Evolutionary conservation across 805 yeast genomes (phyloP).

Genomic region (Isabelozyma pseudorhagii): DNA sequence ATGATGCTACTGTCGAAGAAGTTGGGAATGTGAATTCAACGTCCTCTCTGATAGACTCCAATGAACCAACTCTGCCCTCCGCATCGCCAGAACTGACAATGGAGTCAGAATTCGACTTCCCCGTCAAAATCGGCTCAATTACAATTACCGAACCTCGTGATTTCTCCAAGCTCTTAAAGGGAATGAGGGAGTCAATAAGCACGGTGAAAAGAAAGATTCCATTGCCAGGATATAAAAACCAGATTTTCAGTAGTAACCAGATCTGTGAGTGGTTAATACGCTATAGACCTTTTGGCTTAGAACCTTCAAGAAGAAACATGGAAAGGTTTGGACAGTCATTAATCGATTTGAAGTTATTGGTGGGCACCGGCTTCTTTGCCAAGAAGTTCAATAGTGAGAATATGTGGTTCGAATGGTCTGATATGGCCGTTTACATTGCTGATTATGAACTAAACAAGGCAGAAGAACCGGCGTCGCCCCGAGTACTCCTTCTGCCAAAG

Average conservation of each 20-base stretch:
- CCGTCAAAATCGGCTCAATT: constrained; percentile 28
- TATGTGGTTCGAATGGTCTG: constrained; percentile 46
- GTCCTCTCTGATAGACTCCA: not conserved
- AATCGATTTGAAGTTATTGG: constrained; percentile 29
- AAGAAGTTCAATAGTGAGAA: constrained; percentile 39
- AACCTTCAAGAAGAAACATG: constrained; percentile 32
- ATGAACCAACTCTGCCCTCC: not conserved
- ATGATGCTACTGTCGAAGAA: not conserved
- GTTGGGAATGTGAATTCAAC: not conserved
- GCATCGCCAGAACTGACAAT: constrained; percentile 2
- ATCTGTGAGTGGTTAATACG: constrained; percentile 24
- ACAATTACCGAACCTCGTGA: constrained; percentile 12
- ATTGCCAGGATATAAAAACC: constrained; percentile 38
- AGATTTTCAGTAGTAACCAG: constrained; percentile 38
- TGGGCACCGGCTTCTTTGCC: constrained; percentile 28
- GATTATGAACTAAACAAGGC: constrained; percentile 4
- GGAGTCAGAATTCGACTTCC: constrained; percentile 22
- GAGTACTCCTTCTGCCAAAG: not conserved
- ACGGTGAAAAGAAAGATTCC: constrained; percentile 31
- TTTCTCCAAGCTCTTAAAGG: constrained; percentile 18
- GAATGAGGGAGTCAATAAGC: constrained; percentile 20
- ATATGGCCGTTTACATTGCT: constrained; percentile 20
- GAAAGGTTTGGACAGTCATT: constrained; percentile 41
- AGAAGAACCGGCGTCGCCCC: not conserved
- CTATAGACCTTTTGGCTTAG: constrained; percentile 27